Base-by-base conservation (phyloP, 164 flowering plant genomes). In the Magnolia officinalis region DNA sequence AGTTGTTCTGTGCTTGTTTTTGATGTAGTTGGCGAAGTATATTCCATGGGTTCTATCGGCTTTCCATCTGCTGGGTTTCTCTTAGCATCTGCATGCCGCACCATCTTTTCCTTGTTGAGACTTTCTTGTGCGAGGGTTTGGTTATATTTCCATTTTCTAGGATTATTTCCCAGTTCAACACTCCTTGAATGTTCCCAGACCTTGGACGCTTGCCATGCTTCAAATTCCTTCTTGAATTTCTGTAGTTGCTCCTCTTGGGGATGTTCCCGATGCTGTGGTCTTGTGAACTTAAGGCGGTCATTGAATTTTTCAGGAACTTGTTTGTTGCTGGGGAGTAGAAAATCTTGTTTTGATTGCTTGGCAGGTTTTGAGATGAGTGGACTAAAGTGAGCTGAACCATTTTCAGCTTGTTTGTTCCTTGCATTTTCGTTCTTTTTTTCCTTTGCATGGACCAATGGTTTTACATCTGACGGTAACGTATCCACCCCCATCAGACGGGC, bases 401-500 rank as follows among this genome's bases (percentile, higher is more conserved):
- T 85, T 75, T 73, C 77, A 26, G 63, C 75, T 64, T 70, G 76
- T 58, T 85, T 51, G 50, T n/a, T 64, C 66, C 65, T 76, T n/a
- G 65, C 37, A 18, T 70, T 73, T 37, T 76, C 88, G 31, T 81
- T 80, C 70, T 76, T 87, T 74, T 81, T 82, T 51, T 83, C 86
- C 76, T 79, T 76, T 69, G 82, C 69, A 23, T 79, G 82, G 67
- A 61, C 69, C 52, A 70, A 72, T 8, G 81, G 72, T 76, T 85
- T 89, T 51, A 84, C 73, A 67, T 91, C 92, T 21, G 81, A 67
- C 55, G 97, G 94, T 69, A 91, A 70, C 73, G 67, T 68, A 74
- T 92, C 97, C 84, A 96, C 81, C 51, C 99, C 99, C 99, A 96
- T 96, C 66, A 96, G 83, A 70, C 96, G 89, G 29, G 99, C 99